Percentiles rank a stretch among this genome's conserved stretches.
phyloP scores from a whole-genome alignment of 2,329 filamentous ascomycete genomes.

The Fusarium sp. region DNA sequence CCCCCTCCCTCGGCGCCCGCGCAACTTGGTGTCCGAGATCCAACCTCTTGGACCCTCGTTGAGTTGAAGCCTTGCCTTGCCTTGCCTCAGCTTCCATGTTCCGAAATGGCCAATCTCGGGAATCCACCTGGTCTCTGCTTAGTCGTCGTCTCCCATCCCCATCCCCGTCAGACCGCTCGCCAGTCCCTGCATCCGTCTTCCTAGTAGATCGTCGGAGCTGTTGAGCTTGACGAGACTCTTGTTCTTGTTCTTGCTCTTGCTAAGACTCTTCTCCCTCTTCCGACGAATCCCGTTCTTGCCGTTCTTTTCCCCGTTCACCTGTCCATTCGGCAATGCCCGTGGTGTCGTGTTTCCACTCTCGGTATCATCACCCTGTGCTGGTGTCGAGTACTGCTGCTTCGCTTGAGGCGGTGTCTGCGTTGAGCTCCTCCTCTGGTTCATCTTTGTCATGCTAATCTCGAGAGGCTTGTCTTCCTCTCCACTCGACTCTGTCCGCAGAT shows the following conservation, averaged over 20 bases:
- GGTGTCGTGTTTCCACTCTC: constrained; percentile 37
- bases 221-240: constrained; percentile 65
- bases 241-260: constrained; percentile 58
- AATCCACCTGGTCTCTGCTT: not conserved
- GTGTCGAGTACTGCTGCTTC: constrained; percentile 18
- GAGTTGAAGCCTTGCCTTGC: not conserved
- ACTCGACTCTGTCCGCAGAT: constrained; percentile 67
- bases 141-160: constrained; percentile 60
- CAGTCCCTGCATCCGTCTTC: constrained; percentile 69
- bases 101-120: constrained; percentile 10
- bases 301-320: constrained; percentile 43
- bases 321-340: constrained; percentile 29
- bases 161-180: constrained; percentile 65
- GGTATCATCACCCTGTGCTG: constrained; percentile 25
- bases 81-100: not conserved
- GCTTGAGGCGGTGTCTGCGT: constrained; percentile 30
- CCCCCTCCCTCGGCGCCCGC: constrained; percentile 13
- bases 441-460: constrained; percentile 78
- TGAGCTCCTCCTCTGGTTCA: constrained; percentile 52
- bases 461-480: constrained; percentile 85
- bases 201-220: constrained; percentile 69
- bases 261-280: constrained; percentile 45
- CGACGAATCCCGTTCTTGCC: constrained; percentile 39
- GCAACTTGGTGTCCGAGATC: constrained; percentile 33
- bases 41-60: not conserved